phyloP scores from a whole-genome alignment of 2,329 filamentous ascomycete species.

The Zymoseptoria crescenta region DNA sequence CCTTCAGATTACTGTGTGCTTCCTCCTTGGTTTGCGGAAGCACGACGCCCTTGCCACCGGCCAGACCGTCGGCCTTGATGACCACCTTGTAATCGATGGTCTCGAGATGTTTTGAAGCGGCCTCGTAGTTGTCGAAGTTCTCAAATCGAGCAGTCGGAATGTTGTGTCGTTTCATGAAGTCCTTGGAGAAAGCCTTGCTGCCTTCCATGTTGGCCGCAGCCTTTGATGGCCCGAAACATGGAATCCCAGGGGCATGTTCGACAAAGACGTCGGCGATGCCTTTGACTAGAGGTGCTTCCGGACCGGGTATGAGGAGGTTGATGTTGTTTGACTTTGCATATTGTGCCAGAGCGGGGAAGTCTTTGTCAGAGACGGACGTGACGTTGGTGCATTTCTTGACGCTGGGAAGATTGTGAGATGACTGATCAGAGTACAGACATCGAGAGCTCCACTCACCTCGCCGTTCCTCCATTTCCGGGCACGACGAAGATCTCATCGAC shows the following conservation, averaged over 20 bases:
- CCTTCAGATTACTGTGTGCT: slow-evolving; percentile 69
- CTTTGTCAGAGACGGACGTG: slow-evolving; percentile 57
- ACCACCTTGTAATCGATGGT: slow-evolving; percentile 65
- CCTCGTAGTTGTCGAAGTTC: slow-evolving; percentile 55
- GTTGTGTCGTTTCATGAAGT: slow-evolving; percentile 87
- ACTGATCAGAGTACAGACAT: neutral
- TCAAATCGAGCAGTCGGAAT: slow-evolving; percentile 88
- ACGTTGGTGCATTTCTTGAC: slow-evolving; percentile 50
- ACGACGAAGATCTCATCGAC: slow-evolving; percentile 66
- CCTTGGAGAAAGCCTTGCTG: slow-evolving; percentile 94
- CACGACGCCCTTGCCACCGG: slow-evolving; percentile 92
- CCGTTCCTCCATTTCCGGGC: slow-evolving; percentile 82
- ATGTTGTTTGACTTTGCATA: slow-evolving; percentile 66
- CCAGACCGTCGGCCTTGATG: slow-evolving; percentile 88
- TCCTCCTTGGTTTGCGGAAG: slow-evolving; percentile 76
- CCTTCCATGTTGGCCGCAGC: slow-evolving; percentile 86
- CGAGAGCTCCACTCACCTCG: slow-evolving; percentile 30
- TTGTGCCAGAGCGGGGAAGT: slow-evolving; percentile 69
- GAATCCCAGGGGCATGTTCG: slow-evolving; percentile 44
- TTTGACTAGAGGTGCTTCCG: slow-evolving; percentile 87
- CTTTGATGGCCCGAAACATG: slow-evolving; percentile 77
- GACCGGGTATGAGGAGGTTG: slow-evolving; percentile 81
- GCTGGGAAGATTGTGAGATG: slow-evolving; percentile 16
- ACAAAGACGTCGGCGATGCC: slow-evolving; percentile 81
- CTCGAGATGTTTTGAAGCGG: slow-evolving; percentile 58